phyloP scores from a whole-genome alignment of 2,329 filamentous ascomycete species.

The Fusarium sp. region DNA sequence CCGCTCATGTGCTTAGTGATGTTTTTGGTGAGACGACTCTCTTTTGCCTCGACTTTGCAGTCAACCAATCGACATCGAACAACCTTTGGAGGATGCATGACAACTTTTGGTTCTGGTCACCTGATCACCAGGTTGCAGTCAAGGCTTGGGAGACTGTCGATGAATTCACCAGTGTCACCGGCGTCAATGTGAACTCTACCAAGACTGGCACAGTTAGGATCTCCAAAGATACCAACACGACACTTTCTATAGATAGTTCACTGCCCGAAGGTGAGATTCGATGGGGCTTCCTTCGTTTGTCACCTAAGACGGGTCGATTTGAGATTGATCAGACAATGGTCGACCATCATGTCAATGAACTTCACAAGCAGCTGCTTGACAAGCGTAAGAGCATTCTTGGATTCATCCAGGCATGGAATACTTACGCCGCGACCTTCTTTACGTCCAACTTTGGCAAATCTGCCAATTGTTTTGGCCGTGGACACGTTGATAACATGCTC shows the following conservation, averaged over 20 bases:
- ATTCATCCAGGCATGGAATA: slow-evolving; percentile 63
- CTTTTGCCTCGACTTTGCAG: slow-evolving; percentile 73
- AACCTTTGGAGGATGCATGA: slow-evolving; percentile 72
- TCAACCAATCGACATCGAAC: slow-evolving; percentile 65
- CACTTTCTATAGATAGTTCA: slow-evolving; percentile 41
- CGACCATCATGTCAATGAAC: slow-evolving; percentile 68
- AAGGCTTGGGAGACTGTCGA: slow-evolving; percentile 69
- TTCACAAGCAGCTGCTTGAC: slow-evolving; percentile 65
- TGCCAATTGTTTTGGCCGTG: slow-evolving; percentile 62
- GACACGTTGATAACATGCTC: slow-evolving; percentile 65
- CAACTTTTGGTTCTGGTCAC: slow-evolving; percentile 74
- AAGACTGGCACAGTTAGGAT: slow-evolving; percentile 63
- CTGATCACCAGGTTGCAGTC: slow-evolving; percentile 62
- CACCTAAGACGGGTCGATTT: slow-evolving; percentile 63
- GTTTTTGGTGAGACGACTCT: slow-evolving; percentile 69
- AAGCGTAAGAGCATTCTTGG: slow-evolving; percentile 63
- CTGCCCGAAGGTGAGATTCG: slow-evolving; percentile 62
- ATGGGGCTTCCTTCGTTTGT: slow-evolving; percentile 68
- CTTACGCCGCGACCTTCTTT: slow-evolving; percentile 64
- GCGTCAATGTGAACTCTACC: slow-evolving; percentile 64
- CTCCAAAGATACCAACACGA: slow-evolving; percentile 34
- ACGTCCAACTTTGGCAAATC: slow-evolving; percentile 63
- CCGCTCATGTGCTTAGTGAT: slow-evolving; percentile 68
- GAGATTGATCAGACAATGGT: slow-evolving; percentile 70
- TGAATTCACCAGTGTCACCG: slow-evolving; percentile 65